Conservation (phyloP, 1,284 basidiomycete species). For the Sporisorium exsertum region DNA sequence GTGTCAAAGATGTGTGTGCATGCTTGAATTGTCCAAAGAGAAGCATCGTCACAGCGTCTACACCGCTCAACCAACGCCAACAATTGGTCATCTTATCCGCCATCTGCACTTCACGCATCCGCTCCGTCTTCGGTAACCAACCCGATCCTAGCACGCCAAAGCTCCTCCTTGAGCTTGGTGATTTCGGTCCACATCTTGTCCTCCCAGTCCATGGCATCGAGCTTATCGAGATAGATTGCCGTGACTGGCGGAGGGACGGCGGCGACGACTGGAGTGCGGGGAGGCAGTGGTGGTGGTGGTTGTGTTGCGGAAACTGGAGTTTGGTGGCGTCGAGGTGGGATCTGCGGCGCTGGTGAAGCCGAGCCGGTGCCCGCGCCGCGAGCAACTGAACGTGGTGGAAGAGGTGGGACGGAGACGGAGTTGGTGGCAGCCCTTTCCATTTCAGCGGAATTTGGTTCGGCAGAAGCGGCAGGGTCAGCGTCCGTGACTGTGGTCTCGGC, state of each 20-base stretch:
- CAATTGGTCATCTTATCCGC: not conserved
- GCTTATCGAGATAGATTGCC: constrained; percentile 30
- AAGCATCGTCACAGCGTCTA: not conserved
- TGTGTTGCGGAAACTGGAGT: not conserved
- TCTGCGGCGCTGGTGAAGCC: constrained; percentile 16
- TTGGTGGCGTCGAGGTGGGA: constrained; percentile 36
- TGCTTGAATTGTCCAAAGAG: not conserved
- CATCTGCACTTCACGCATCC: not conserved
- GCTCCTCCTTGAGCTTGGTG: constrained; percentile 59
- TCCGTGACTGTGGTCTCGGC: not conserved
- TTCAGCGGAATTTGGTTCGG: constrained; percentile 13
- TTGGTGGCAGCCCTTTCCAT: not conserved
- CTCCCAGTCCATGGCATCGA: constrained; percentile 55
- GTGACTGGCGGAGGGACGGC: constrained; percentile 7
- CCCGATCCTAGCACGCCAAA: constrained; percentile 55
- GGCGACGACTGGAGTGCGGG: constrained; percentile 9
- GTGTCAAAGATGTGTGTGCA: constrained; percentile 1
- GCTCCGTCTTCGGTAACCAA: constrained; percentile 25
- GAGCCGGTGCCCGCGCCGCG: constrained; percentile 15
- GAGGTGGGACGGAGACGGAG: constrained; percentile 19
- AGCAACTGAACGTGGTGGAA: constrained; percentile 33
- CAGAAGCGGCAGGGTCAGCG: not conserved
- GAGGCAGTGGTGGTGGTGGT: not conserved
- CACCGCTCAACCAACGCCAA: not conserved
- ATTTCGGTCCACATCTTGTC: constrained; percentile 63